Percentiles rank a stretch among this genome's conserved stretches.
Conservation (phyloP, 805 yeast species). For the Candida sonorensis region DNA sequence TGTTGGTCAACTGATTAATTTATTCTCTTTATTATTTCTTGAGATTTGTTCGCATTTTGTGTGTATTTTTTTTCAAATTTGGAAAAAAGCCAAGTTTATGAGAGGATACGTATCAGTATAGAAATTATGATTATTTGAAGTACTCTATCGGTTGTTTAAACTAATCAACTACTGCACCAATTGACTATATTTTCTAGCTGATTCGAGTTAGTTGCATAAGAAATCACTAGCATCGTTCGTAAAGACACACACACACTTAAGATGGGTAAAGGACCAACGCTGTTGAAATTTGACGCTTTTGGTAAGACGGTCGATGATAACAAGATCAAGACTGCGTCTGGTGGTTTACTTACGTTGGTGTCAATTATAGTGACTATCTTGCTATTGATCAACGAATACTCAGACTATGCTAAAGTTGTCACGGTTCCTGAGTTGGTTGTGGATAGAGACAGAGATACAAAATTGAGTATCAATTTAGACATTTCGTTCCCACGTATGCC, state of each 20-base stretch:
- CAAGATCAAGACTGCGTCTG: constrained; percentile 77
- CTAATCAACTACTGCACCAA: no score
- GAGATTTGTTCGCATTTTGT: no score
- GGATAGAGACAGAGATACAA: constrained; percentile 71
- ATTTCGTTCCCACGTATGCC: constrained; percentile 80
- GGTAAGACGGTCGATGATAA: constrained; percentile 94
- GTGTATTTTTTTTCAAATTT: no score
- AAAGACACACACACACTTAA: neutral
- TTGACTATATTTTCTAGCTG: no score
- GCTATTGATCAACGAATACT: constrained; percentile 68
- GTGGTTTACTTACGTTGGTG: constrained; percentile 78
- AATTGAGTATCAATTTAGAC: constrained; percentile 74
- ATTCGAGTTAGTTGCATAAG: no score
- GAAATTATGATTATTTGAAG: no score
- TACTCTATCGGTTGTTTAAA: no score
- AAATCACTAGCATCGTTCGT: neutral
- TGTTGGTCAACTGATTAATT: no score
- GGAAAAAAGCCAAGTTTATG: no score
- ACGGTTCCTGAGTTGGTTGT: constrained; percentile 82
- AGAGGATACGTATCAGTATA: no score
- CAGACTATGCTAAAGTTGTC: constrained; percentile 59
- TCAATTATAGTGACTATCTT: constrained; percentile 57
- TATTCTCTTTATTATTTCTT: no score
- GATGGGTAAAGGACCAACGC: constrained; percentile 27
- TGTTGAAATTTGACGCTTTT: constrained; percentile 78